Evolutionary conservation across 2,329 filamentous ascomycete genomes (phyloP).

Genomic region (Bipolaris gigantea): DNA sequence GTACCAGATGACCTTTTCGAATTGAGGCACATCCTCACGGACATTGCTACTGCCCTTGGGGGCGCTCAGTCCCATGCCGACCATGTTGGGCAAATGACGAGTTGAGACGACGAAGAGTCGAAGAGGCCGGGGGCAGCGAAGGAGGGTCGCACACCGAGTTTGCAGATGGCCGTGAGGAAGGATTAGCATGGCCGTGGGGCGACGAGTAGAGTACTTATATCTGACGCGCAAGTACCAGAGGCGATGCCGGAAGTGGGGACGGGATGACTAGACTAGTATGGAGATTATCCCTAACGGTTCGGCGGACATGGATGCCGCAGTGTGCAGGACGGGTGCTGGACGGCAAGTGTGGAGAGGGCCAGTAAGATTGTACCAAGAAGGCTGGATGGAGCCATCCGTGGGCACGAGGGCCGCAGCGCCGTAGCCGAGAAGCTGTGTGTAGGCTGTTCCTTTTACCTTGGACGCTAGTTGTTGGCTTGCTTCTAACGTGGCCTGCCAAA

Average conservation of each 20-base stretch:
- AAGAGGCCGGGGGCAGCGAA: not conserved
- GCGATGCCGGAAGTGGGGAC: constrained; percentile 3
- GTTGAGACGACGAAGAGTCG: not conserved
- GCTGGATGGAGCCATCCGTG: constrained; percentile 22
- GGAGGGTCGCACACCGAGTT: constrained; percentile 15
- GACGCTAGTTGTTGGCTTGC: not conserved
- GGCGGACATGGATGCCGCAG: constrained; percentile 21
- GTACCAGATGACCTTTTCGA: constrained; percentile 57
- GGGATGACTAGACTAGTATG: constrained; percentile 7
- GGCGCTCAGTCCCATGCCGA: constrained; percentile 19
- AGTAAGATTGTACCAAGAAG: constrained; percentile 19
- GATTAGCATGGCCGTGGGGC: constrained; percentile 9
- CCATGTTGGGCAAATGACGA: constrained; percentile 11
- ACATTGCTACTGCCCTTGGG: constrained; percentile 33
- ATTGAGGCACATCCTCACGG: constrained; percentile 54
- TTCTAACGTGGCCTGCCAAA: constrained; percentile 18
- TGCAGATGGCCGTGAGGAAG: constrained; percentile 19
- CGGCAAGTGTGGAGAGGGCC: constrained; percentile 14
- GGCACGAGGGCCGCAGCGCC: constrained; percentile 29
- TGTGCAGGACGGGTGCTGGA: constrained; percentile 18
- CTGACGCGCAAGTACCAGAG: constrained; percentile 5
- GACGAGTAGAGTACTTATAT: constrained; percentile 29
- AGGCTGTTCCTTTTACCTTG: not conserved
- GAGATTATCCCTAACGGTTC: constrained; percentile 11
- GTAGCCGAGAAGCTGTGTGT: constrained; percentile 17